phyloP scores from a whole-genome alignment of 352 stramenopile genomes.

The Phytophthora pisi region DNA sequence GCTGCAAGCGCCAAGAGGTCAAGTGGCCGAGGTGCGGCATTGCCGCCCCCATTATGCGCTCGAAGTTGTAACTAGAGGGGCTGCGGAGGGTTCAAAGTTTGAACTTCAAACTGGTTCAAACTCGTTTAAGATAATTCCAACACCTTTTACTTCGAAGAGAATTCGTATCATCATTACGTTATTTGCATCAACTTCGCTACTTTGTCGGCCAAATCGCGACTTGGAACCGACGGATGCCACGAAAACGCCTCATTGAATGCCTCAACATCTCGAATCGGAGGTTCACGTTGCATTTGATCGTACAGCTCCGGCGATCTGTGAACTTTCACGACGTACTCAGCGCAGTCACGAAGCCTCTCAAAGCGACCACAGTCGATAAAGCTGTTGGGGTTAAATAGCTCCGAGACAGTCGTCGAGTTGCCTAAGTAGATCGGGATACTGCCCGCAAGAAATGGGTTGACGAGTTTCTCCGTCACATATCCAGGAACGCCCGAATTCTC shows the following conservation, averaged over 20 bases:
- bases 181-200: conserved; percentile 1
- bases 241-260: conserved; percentile 45
- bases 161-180: neutral
- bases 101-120: too few species aligned
- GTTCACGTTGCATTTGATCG: conserved; percentile 29
- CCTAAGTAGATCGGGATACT: conserved; percentile 65
- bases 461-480: conserved; percentile 74
- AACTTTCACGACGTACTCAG: conserved; percentile 41
- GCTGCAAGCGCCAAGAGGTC: conserved; percentile 1
- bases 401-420: conserved; percentile 41
- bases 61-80: neutral
- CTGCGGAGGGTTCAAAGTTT: too few species aligned
- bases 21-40: conserved; percentile 5
- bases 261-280: conserved; percentile 39
- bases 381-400: conserved; percentile 53
- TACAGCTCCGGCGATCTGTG: conserved; percentile 45
- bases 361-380: conserved; percentile 65
- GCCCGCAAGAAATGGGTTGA: conserved; percentile 63
- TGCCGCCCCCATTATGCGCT: neutral
- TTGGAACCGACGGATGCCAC: conserved; percentile 49
- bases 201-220: conserved; percentile 9
- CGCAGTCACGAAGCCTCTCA: conserved; percentile 42
- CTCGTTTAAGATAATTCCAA: neutral
- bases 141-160: neutral
- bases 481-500: conserved; percentile 51